Conservation (phyloP, 306 rosid species). For the Sicyos baderoa region DNA sequence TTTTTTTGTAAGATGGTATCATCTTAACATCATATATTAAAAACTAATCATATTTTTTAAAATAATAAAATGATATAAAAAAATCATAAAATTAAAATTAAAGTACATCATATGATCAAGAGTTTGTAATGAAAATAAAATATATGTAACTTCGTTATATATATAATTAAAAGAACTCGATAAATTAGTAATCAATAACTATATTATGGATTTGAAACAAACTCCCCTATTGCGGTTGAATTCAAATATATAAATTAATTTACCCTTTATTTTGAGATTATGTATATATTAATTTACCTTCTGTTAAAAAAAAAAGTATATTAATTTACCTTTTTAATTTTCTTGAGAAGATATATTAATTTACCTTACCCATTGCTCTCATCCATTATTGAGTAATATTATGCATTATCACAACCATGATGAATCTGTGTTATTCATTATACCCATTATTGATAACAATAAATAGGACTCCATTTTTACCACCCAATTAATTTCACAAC, state of each 20-base stretch:
- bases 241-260: no score
- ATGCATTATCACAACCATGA: conserved; percentile 12
- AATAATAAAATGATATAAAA: background rate
- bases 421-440: conserved; percentile 13
- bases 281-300: no score
- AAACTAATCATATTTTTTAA: background rate
- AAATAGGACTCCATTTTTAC: background rate
- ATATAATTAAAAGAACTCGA: background rate
- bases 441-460: conserved; percentile 16
- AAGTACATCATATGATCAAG: background rate
- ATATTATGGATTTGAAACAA: no score
- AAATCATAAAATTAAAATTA: background rate
- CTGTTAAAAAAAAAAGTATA: no score
- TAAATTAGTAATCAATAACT: no score
- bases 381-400: conserved; percentile 14
- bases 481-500: background rate
- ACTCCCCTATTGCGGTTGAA: no score
- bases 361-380: background rate
- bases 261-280: no score
- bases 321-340: no score
- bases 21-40: conserved; percentile 4
- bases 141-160: background rate
- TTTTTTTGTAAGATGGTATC: background rate
- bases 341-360: no score
- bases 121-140: background rate